A percentile compares a stretch with the other conserved stretches of the same genome.
These are phyloP conservation scores for Gamarada debralockiae DNA, from an alignment of 495 filamentous ascomycete genomes.

Conservation along the genomic window DNA sequence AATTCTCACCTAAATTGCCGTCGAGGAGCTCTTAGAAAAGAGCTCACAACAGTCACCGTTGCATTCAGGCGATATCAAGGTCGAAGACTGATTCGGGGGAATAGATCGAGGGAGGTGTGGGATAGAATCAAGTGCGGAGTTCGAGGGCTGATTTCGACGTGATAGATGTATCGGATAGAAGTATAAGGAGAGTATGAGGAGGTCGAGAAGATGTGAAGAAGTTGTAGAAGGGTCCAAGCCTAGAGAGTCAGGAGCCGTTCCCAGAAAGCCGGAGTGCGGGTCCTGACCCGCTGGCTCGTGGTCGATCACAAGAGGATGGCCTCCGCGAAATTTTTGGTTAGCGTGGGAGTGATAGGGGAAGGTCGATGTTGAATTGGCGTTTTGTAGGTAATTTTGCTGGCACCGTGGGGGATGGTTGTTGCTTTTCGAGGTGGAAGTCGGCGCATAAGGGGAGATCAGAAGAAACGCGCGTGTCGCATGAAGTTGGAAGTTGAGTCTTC, in stretches of 20 bases:
- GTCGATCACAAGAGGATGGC: conserved; percentile 19
- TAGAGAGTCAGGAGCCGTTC: conserved; percentile 12
- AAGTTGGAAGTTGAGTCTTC: background rate
- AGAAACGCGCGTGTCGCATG: conserved; percentile 10
- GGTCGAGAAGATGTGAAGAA: background rate
- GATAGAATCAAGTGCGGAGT: no score
- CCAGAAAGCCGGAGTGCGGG: conserved; percentile 21
- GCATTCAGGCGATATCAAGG: conserved; percentile 22
- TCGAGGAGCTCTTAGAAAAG: conserved; percentile 22
- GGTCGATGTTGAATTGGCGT: background rate
- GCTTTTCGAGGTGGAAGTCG: conserved; percentile 10
- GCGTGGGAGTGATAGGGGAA: conserved; percentile 10
- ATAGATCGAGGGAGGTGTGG: conserved; percentile 13
- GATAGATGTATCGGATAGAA: background rate
- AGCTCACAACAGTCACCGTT: conserved; percentile 21
- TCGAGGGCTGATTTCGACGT: background rate
- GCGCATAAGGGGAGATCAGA: conserved; percentile 4
- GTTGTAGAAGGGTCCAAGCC: conserved; percentile 10
- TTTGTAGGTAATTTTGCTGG: background rate
- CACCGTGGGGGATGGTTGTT: conserved; percentile 9
- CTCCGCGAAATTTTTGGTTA: conserved; percentile 8
- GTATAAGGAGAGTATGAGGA: conserved; percentile 2
- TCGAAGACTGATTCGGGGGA: background rate
- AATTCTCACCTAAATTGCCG: conserved; percentile 13
- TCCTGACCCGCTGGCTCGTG: conserved; percentile 21